Evolutionary conservation across 805 yeast species (phyloP).

Genomic region (Lipomyces yamadae): DNA sequence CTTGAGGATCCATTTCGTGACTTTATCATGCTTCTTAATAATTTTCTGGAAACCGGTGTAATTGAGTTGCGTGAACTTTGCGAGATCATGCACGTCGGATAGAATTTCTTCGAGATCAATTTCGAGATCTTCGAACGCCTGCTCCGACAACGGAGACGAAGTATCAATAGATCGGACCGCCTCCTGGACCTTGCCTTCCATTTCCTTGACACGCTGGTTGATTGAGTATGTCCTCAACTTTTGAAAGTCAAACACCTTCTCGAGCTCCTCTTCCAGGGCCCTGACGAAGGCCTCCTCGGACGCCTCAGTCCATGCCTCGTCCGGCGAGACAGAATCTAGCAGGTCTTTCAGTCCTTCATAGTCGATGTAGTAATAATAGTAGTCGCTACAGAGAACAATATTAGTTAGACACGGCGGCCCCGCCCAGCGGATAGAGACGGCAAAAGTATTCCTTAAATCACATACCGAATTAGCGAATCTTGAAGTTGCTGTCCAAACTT

Average conservation of each 20-base stretch:
- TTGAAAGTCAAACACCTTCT: slow-evolving; percentile 91
- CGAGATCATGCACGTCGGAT: slow-evolving; percentile 96
- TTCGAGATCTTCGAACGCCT: slow-evolving; percentile 74
- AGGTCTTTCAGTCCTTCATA: slow-evolving; percentile 81
- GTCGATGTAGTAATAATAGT: slow-evolving; percentile 73
- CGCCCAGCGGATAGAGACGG: neutral
- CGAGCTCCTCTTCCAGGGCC: slow-evolving; percentile 79
- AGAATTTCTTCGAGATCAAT: slow-evolving; percentile 83
- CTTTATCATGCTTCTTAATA: slow-evolving; percentile 94
- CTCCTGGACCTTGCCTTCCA: slow-evolving; percentile 69
- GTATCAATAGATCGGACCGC: slow-evolving; percentile 52
- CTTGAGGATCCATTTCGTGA: slow-evolving; percentile 75
- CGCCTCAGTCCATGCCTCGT: slow-evolving; percentile 67
- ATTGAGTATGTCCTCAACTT: slow-evolving; percentile 87
- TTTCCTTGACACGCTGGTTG: slow-evolving; percentile 79
- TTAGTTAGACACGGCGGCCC: neutral
- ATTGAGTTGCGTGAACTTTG: slow-evolving; percentile 89
- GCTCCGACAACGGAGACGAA: slow-evolving; percentile 58
- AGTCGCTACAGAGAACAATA: slow-evolving; percentile 32
- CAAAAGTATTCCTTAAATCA: neutral
- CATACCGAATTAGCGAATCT: slow-evolving; percentile 67
- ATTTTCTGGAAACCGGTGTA: slow-evolving; percentile 98
- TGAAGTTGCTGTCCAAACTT: slow-evolving; percentile 95
- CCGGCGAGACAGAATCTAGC: slow-evolving; percentile 62
- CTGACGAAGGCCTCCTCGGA: slow-evolving; percentile 83